These are phyloP conservation scores for Aspergillus spinulosporus DNA, from an alignment of 2,329 filamentous ascomycete species.

Conservation along the genomic window DNA sequence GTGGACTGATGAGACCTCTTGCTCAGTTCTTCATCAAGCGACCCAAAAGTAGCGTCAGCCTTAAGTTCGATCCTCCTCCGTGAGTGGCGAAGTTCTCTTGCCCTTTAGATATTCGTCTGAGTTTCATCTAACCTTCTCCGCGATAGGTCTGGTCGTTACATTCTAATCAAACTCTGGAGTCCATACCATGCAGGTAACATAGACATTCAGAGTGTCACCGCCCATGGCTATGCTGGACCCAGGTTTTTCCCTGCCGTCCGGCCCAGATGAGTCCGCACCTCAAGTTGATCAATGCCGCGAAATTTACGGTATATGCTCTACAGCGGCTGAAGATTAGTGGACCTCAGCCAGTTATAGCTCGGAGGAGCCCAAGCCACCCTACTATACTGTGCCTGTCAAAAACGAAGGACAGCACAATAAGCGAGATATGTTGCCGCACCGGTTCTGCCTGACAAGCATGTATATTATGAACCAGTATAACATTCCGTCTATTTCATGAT, in stretches of 20 bases:
- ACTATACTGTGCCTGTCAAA: too few relatives aligned
- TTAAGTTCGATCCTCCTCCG: conserved; percentile 64
- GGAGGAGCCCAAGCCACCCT: too few relatives aligned
- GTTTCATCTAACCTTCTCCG: conserved; percentile 14
- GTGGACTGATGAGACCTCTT: conserved; percentile 65
- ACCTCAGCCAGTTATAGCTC: too few relatives aligned
- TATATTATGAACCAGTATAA: too few relatives aligned
- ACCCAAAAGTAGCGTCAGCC: conserved; percentile 79
- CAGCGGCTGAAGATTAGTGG: too few relatives aligned
- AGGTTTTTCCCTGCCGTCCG: conserved; percentile 75
- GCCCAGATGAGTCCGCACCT: conserved; percentile 49
- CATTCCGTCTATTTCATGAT: too few relatives aligned
- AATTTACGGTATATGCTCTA: too few relatives aligned
- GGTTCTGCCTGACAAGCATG: too few relatives aligned
- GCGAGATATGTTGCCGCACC: too few relatives aligned
- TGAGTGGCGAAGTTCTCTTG: conserved; percentile 27
- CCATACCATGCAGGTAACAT: conserved; percentile 75
- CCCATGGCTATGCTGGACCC: conserved; percentile 80
- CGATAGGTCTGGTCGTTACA: conserved; percentile 69
- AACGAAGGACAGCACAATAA: too few relatives aligned
- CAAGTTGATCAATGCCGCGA: neutral
- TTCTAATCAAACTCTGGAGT: conserved; percentile 89
- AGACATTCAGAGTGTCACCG: conserved; percentile 83
- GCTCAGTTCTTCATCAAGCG: conserved; percentile 82
- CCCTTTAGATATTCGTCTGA: neutral